Evolutionary conservation across 169 alveolate genomes (phyloP).

Genomic region (Eimeria acervulina): DNA sequence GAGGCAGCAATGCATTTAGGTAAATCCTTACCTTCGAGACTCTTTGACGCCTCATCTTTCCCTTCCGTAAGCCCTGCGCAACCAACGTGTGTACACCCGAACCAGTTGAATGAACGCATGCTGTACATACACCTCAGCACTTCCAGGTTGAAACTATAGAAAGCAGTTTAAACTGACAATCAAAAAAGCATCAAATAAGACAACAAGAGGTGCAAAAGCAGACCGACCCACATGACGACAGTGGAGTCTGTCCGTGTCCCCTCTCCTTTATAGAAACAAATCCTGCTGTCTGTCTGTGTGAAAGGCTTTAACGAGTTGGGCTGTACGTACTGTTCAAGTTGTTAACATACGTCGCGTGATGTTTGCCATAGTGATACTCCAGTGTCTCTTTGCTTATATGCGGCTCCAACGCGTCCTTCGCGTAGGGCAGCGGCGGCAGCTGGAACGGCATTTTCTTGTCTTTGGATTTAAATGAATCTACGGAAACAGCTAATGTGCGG

Average conservation of each 20-base stretch:
- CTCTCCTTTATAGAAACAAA: too few relatives aligned
- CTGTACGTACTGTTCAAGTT: conserved; percentile 81
- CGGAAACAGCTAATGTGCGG: too few relatives aligned
- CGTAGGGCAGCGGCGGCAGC: conserved; percentile 96
- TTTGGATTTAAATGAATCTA: too few relatives aligned
- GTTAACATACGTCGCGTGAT: conserved; percentile 83
- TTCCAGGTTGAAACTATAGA: not conserved
- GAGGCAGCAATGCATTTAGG: too few relatives aligned
- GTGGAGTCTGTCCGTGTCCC: too few relatives aligned
- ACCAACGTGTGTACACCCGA: not conserved
- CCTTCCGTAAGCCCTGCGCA: conserved; percentile 29
- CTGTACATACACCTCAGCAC: conserved; percentile 16
- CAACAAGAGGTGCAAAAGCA: not conserved
- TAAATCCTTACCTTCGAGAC: conserved; percentile 11
- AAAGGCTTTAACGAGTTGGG: too few relatives aligned
- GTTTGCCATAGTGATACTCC: conserved; percentile 96
- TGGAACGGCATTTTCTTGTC: conserved; percentile 53
- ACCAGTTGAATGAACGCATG: not conserved
- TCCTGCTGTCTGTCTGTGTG: too few relatives aligned
- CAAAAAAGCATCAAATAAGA: not conserved
- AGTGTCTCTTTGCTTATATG: conserved; percentile 96
- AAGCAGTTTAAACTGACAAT: not conserved
- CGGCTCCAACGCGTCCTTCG: conserved; percentile 96
- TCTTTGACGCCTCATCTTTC: conserved; percentile 4
- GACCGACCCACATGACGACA: not conserved